Conservation (phyloP, 768 basidiomycete species). For the Serendipita vermifera region DNA sequence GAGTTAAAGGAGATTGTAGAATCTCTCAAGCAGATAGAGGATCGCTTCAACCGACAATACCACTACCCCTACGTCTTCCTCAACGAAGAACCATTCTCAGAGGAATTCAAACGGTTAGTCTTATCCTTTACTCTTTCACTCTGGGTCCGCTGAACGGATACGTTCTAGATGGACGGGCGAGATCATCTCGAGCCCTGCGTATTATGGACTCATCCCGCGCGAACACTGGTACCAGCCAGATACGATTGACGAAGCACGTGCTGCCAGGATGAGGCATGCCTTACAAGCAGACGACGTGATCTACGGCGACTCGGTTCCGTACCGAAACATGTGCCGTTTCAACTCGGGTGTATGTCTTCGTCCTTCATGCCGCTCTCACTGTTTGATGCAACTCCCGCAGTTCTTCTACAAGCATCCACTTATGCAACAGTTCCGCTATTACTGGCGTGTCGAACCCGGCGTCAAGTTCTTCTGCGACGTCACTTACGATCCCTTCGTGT, state of each 20-base stretch:
- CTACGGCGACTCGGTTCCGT: conserved; percentile 36
- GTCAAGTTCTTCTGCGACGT: conserved; percentile 75
- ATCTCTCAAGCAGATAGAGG: conserved; percentile 59
- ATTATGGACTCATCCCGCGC: conserved; percentile 49
- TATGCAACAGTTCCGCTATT: conserved; percentile 64
- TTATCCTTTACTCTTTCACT: background rate
- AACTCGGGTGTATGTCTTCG: conserved; percentile 62
- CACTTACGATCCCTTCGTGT: conserved; percentile 62
- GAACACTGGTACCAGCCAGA: conserved; percentile 60
- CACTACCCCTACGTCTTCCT: conserved; percentile 72
- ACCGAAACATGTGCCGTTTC: conserved; percentile 93
- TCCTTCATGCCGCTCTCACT: conserved; percentile 3
- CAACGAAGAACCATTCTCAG: conserved; percentile 66
- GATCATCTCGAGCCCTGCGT: conserved; percentile 39
- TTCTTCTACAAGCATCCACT: conserved; percentile 78
- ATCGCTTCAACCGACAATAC: conserved; percentile 46
- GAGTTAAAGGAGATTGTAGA: conserved; percentile 47
- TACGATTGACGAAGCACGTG: conserved; percentile 58
- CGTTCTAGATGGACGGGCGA: conserved; percentile 27
- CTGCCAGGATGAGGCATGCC: conserved; percentile 36
- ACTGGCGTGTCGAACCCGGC: conserved; percentile 81
- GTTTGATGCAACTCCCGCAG: conserved; percentile 25
- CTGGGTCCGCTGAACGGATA: background rate
- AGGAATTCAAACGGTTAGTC: conserved; percentile 53
- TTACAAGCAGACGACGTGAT: conserved; percentile 46